Conservation (phyloP, 176 grass and related monocot species). For the Microstegium vimineum region DNA sequence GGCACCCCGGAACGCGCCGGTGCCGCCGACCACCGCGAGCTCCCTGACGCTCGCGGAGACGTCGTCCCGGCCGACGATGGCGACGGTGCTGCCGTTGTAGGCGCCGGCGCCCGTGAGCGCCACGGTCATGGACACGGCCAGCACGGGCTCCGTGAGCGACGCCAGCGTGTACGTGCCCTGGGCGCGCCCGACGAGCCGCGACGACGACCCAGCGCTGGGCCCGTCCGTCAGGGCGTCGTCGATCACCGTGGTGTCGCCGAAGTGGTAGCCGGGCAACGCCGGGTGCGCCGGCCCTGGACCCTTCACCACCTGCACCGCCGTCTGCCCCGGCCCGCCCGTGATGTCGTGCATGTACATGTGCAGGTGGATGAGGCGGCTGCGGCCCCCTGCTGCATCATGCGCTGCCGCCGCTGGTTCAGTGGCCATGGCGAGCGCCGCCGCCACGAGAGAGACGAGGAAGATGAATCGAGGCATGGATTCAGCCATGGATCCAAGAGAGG, state of each 20-base stretch:
- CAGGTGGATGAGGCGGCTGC: slow-evolving; percentile 18
- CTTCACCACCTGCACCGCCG: slow-evolving; percentile 36
- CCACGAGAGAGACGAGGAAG: not conserved
- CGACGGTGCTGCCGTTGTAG: slow-evolving; percentile 41
- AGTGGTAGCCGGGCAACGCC: slow-evolving; percentile 28
- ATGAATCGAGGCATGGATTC: not conserved
- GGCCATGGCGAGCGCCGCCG: not conserved
- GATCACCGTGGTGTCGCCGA: slow-evolving; percentile 47
- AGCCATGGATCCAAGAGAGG: not conserved
- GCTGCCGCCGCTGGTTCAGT: not conserved
- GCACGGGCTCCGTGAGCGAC: not conserved
- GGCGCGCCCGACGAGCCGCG: slow-evolving; percentile 30
- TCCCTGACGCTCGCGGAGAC: slow-evolving; percentile 16
- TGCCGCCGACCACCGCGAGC: slow-evolving; percentile 40
- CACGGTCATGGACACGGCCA: slow-evolving; percentile 28
- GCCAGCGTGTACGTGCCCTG: slow-evolving; percentile 34
- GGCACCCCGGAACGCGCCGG: slow-evolving; percentile 36
- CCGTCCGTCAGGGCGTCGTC: slow-evolving; percentile 49
- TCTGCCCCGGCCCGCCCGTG: slow-evolving; percentile 25
- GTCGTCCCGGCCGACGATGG: slow-evolving; percentile 27
- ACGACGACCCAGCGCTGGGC: not conserved
- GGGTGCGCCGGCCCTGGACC: not conserved
- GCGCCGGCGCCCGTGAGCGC: not conserved
- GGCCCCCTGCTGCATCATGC: not conserved
- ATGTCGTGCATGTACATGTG: slow-evolving; percentile 53